Evolutionary conservation across 768 basidiomycete species (phyloP).

Genomic region (Suillus hirtellus): DNA sequence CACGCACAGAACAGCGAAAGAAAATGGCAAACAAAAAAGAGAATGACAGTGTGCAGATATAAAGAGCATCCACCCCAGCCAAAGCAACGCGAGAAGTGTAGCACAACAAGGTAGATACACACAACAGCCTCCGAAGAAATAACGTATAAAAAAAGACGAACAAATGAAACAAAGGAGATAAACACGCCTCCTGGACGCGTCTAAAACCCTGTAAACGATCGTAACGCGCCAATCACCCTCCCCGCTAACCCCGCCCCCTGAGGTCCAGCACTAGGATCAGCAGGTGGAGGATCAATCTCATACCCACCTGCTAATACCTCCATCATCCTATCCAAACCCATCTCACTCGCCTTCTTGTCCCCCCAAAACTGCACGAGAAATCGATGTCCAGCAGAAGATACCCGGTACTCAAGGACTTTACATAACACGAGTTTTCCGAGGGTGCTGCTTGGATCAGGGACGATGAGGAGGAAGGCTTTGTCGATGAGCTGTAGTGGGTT

Average conservation of each 20-base stretch:
- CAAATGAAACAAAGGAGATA: background rate
- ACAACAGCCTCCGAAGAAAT: background rate
- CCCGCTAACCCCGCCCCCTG: background rate
- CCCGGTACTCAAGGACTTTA: background rate
- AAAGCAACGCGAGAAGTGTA: background rate
- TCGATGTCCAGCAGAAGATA: background rate
- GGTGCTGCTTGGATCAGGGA: background rate
- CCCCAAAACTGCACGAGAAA: conserved; percentile 5
- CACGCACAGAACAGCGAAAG: background rate
- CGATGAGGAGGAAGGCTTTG: conserved; percentile 5
- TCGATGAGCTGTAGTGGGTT: background rate
- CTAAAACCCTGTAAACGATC: conserved; percentile 4
- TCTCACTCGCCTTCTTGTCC: conserved; percentile 1
- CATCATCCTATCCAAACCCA: conserved; percentile 1
- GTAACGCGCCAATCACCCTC: conserved; percentile 2
- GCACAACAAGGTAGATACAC: background rate
- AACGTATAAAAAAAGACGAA: background rate
- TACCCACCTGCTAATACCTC: background rate
- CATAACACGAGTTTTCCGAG: background rate
- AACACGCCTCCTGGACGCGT: too few relatives aligned
- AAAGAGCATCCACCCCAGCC: background rate
- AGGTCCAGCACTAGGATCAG: background rate
- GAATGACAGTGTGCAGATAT: background rate
- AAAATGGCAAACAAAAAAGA: background rate
- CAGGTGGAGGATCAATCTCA: conserved; percentile 4